Evolutionary conservation across 108 stramenopile species (phyloP).

Genomic region (Skeletonema costatum): DNA sequence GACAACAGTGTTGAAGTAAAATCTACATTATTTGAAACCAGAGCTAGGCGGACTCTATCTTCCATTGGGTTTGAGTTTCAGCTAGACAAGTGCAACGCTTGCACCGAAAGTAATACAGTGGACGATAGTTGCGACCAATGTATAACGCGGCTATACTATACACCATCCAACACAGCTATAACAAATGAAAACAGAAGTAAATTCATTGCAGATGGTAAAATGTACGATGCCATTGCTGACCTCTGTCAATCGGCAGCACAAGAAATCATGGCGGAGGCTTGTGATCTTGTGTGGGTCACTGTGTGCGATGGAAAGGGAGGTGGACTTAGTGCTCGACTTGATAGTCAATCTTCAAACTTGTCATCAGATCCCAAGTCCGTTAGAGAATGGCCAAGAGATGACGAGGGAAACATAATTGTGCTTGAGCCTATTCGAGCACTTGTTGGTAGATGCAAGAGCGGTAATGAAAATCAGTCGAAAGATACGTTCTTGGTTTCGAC

Average conservation of each 20-base stretch:
- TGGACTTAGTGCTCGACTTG: background rate
- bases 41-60: constrained; percentile 14
- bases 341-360: background rate
- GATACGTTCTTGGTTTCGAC: constrained; percentile 61
- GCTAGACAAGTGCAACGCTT: background rate
- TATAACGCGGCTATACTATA: constrained; percentile 60
- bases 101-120: background rate
- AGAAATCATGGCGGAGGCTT: constrained; percentile 66
- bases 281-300: constrained; percentile 66
- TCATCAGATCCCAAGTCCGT: background rate
- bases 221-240: constrained; percentile 69
- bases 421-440: constrained; percentile 64
- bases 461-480: constrained; percentile 19
- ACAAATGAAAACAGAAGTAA: constrained; percentile 55
- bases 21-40: background rate
- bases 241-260: constrained; percentile 72
- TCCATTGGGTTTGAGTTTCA: constrained; percentile 33
- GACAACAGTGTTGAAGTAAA: background rate
- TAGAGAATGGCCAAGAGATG: constrained; percentile 8
- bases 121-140: constrained; percentile 13
- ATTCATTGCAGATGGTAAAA: constrained; percentile 75
- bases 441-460: constrained; percentile 36
- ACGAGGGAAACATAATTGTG: background rate
- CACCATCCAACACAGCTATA: constrained; percentile 54
- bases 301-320: constrained; percentile 52